Evolutionary conservation across 2,329 filamentous ascomycete species (phyloP), one percentile per base, ranked within the genome.

Genomic region (Exophiala spinifera): DNA sequence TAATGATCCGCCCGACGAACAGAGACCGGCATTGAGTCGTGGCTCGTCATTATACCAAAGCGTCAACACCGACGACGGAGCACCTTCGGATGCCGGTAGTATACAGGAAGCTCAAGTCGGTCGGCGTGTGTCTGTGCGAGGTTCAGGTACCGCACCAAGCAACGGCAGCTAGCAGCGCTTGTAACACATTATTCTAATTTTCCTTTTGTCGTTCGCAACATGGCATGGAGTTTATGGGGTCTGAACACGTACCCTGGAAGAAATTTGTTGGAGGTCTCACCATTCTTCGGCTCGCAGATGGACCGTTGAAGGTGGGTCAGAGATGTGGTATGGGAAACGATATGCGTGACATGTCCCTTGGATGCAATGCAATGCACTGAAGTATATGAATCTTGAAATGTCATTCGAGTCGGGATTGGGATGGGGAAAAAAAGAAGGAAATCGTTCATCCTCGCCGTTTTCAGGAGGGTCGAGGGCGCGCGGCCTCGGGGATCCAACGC

Each of bases 21-120:
- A 39, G n/a, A 19, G 44, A 20, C 53, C 59, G 10, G n/a, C 48
- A 14, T 13, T 60, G 19, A 59, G 57, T 43, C 57, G 61, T 47
- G 54, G 54, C 17, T 63, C 59, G 14, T 62, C 59, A 14, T 23
- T 57, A 39, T 60, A 62, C 33, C 55, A 51, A 23, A 61, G 55
- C 31, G 55, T 59, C 5, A 53, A 42, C 23, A 51, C 57, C 3
- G 61, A 60, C 25, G 53, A 54, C 49, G 53, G 25, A 45, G 44
- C 39, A 17, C 51, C 47, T 23, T 57, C 52, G 11, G 61, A 63
- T 36, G 61, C 52, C 13, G 60, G 55, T 17, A 63, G 61, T 36
- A 61, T 63, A 46, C 42, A 54, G 36, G 46, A 63, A 49, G 61
- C 61, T 8, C 48, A 57, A 19, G 37, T 63, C 21, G 61, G 60